These are phyloP conservation scores for Naganishia cerealis DNA, from an alignment of 1,284 basidiomycete species.

Conservation along the genomic window DNA sequence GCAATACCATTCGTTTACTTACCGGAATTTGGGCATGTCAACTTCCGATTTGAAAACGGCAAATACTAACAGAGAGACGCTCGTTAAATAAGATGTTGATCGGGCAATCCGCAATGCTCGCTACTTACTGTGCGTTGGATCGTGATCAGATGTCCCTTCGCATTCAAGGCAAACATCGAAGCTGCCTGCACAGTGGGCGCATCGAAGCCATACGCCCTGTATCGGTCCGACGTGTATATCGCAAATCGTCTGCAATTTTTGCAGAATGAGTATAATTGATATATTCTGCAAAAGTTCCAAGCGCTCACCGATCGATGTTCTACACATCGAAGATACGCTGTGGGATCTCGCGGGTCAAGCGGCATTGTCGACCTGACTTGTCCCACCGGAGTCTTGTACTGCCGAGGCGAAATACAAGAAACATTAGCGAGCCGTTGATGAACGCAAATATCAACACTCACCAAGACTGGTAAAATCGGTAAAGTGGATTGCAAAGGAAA, in stretches of 20 bases:
- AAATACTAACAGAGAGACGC: constrained; percentile 59
- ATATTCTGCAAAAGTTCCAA: background rate
- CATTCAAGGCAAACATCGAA: constrained; percentile 75
- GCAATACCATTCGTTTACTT: background rate
- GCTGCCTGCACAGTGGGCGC: constrained; percentile 72
- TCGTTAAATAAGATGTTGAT: background rate
- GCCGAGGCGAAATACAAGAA: background rate
- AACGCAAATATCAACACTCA: constrained; percentile 23
- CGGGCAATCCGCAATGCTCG: background rate
- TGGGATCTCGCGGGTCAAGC: constrained; percentile 64
- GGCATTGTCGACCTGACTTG: constrained; percentile 55
- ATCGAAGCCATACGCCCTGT: constrained; percentile 79
- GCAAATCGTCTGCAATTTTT: constrained; percentile 43
- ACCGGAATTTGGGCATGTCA: constrained; percentile 49
- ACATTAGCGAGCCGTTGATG: constrained; percentile 7
- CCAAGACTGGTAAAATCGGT: constrained; percentile 69
- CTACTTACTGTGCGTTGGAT: constrained; percentile 64
- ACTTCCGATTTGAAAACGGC: constrained; percentile 80
- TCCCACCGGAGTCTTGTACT: constrained; percentile 66
- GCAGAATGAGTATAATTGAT: background rate
- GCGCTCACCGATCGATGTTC: constrained; percentile 59
- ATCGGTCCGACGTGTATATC: constrained; percentile 59
- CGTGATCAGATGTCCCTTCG: constrained; percentile 73
- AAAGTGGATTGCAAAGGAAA: constrained; percentile 63
- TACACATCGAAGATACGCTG: constrained; percentile 67